Base-by-base conservation (phyloP, 2,329 filamentous ascomycete species). In the Microascus cirrosus region DNA sequence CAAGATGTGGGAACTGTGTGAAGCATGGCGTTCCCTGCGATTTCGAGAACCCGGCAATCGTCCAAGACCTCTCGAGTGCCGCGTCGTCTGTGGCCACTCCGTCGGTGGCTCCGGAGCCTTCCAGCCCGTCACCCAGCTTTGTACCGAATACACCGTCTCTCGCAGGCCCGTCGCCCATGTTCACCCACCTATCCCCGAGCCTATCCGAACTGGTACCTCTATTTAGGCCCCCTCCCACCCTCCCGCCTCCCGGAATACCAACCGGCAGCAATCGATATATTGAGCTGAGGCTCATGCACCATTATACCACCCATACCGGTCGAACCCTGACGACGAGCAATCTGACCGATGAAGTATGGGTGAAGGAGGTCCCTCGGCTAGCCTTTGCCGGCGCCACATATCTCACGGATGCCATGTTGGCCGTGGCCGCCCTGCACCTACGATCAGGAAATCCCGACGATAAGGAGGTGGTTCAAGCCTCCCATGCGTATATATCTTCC, bases 1-100 rank as follows among this genome's bases (percentile, higher is more conserved):
- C 84, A 10, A 72, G 78, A 59, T 87, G 84, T 66, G 80, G 82
- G 60, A 86, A 86, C 69, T 87, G 84, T 70, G 71, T 77, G 58
- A 87, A 86, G 65, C 84, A 87, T 69, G 84, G 83, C 63, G 84
- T 86, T 42, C 68, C 74, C 36, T 87, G 84, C 70, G 84, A 87
- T 67, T 87, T 86, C 65, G 81, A 84, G 63, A 75, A 76, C 61
- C 76, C 77, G 10, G 69, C 75, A 39, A 68, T 77, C 59, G 67
- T 75, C 59, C 73, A 76, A 57, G 73, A 77, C 53, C 70, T 80
- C 52, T 65, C 70, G 28, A 63, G 73, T 2, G 66, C 71, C 53
- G 67, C 73, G 18, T 70, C 69, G n/a, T 67, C 72, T 20, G 60
- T 62, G 25, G 65, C 69, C 22, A 60, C 65, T 18, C 62, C 64